phyloP scores from a whole-genome alignment of 805 yeast species.

The Candida khao-thaluensis region DNA sequence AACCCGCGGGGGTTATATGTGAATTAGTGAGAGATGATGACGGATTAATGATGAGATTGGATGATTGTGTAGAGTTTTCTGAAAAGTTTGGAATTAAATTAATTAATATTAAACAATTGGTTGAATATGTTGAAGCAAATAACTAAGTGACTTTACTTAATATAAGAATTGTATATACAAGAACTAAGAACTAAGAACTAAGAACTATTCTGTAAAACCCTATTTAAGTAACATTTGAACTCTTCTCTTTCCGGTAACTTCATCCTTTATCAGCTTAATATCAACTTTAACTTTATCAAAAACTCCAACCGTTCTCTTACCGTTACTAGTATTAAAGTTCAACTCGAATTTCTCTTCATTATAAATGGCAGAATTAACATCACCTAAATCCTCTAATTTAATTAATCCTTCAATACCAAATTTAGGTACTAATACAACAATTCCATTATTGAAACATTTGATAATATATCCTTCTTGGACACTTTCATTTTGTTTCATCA shows the following conservation, averaged over 20 bases:
- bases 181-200: too few species aligned
- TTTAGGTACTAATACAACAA: slow-evolving; percentile 90
- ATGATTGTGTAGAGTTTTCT: slow-evolving; percentile 76
- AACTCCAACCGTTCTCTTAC: slow-evolving; percentile 54
- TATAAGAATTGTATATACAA: too few species aligned
- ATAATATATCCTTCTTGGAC: slow-evolving; percentile 88
- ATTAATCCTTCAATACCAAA: slow-evolving; percentile 95
- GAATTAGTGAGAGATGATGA: slow-evolving; percentile 92
- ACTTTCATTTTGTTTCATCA: slow-evolving; percentile 80
- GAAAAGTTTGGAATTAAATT: slow-evolving; percentile 60
- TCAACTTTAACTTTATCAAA: slow-evolving; percentile 86
- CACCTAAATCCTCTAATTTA: slow-evolving; percentile 72
- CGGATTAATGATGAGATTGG: slow-evolving; percentile 92
- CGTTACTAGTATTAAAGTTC: slow-evolving; percentile 51
- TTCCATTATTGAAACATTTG: slow-evolving; percentile 90
- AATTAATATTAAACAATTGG: slow-evolving; percentile 76
- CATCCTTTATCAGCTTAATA: slow-evolving; percentile 80
- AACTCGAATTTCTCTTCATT: slow-evolving; percentile 79
- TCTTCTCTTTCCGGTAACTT: slow-evolving; percentile 86
- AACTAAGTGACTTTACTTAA: too few species aligned
- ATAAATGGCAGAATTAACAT: slow-evolving; percentile 59
- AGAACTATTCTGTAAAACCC: too few species aligned
- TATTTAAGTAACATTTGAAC: slow-evolving; percentile 51
- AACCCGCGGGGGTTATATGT: slow-evolving; percentile 89
- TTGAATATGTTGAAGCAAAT: slow-evolving; percentile 34